Conservation (phyloP, 2,329 filamentous ascomycete species). For the Cephalotrichum gorgonifer region DNA sequence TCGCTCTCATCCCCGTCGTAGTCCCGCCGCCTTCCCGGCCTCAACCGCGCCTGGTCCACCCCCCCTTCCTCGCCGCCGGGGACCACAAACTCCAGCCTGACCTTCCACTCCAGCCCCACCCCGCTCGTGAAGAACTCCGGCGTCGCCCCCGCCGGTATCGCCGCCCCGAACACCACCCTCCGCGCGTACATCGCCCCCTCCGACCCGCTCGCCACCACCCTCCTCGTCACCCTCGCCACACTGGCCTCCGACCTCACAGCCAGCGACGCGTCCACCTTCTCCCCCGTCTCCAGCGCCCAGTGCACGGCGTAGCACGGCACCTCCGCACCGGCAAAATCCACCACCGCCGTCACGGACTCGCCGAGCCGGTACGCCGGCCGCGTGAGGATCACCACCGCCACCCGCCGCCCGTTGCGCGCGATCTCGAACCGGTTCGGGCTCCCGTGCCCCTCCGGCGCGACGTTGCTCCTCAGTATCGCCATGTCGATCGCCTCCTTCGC, state of each 20-base stretch:
- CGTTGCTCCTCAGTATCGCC: constrained; percentile 75
- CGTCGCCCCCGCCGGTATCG: constrained; percentile 73
- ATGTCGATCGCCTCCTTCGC: constrained; percentile 84
- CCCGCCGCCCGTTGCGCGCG: constrained; percentile 79
- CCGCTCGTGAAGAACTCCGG: constrained; percentile 90
- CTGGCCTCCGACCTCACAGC: constrained; percentile 79
- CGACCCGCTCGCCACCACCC: constrained; percentile 65
- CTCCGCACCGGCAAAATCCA: constrained; percentile 72
- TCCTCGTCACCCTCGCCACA: constrained; percentile 77
- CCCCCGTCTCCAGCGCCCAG: constrained; percentile 73
- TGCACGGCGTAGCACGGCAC: constrained; percentile 81
- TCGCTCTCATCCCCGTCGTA: background rate
- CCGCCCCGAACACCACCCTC: constrained; percentile 68
- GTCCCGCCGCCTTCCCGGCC: constrained; percentile 13
- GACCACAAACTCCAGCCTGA: constrained; percentile 88
- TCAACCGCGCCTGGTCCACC: no score
- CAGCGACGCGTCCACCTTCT: constrained; percentile 69
- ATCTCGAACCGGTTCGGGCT: constrained; percentile 95
- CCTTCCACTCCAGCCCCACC: constrained; percentile 76
- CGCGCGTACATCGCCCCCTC: constrained; percentile 77
- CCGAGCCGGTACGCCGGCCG: constrained; percentile 83
- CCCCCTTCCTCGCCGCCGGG: constrained; percentile 34
- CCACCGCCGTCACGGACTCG: constrained; percentile 71
- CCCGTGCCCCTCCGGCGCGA: constrained; percentile 56
- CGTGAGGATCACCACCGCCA: constrained; percentile 81